Conservation (phyloP, 1,284 basidiomycete species). For the Cystobasidiaceae sp. region DNA sequence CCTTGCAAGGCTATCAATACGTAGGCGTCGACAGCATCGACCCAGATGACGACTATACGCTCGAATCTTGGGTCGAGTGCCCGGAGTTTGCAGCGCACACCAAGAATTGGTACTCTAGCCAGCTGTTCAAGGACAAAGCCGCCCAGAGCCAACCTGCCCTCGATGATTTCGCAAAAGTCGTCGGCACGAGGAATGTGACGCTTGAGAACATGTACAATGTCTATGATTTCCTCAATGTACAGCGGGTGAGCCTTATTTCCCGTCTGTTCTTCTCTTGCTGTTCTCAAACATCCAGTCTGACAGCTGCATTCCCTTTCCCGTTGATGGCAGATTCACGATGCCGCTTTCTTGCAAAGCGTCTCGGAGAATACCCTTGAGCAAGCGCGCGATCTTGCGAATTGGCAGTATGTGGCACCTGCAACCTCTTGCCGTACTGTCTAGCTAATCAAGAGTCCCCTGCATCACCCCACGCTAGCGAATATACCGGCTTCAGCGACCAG, state of each 20-base stretch:
- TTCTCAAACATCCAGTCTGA: conserved; percentile 28
- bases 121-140: conserved; percentile 58
- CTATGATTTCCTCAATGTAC: conserved; percentile 51
- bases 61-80: conserved; percentile 79
- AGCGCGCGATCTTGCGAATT: conserved; percentile 65
- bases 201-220: conserved; percentile 65
- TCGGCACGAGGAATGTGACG: conserved; percentile 61
- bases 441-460: conserved; percentile 58
- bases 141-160: conserved; percentile 62
- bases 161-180: conserved; percentile 58
- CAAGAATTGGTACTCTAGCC: conserved; percentile 39
- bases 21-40: conserved; percentile 73
- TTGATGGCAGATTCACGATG: conserved; percentile 62
- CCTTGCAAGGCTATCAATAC: conserved; percentile 72
- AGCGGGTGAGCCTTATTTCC: not conserved
- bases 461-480: conserved; percentile 4
- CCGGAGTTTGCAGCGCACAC: conserved; percentile 45
- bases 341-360: conserved; percentile 65
- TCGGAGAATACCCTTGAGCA: conserved; percentile 66
- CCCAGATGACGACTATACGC: conserved; percentile 69
- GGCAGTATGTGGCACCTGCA: conserved; percentile 69
- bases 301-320: not conserved
- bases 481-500: conserved; percentile 49
- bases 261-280: conserved; percentile 51
- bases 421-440: conserved; percentile 57